Percentiles rank a stretch among this genome's conserved stretches.
These are phyloP conservation scores for Fragaria ananassa DNA, from an alignment of 306 rosid species.

Conservation along the genomic window DNA sequence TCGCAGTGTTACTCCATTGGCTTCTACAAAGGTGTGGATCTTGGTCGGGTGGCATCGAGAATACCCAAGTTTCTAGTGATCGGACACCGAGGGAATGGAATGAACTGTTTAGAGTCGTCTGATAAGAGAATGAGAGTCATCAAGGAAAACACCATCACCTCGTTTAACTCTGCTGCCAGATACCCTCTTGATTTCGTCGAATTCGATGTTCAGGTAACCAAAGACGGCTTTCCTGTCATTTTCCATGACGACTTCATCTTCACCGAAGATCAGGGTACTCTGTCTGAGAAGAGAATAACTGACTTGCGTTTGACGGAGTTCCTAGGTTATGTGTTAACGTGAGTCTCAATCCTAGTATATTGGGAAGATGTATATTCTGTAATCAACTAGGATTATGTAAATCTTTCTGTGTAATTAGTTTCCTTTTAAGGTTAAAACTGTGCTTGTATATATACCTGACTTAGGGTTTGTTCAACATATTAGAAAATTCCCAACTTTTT, in stretches of 20 bases:
- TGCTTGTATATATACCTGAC: too few relatives aligned
- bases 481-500: too few relatives aligned
- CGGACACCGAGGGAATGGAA: slow-evolving; percentile 55
- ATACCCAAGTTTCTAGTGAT: slow-evolving; percentile 41
- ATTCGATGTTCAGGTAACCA: slow-evolving; percentile 62
- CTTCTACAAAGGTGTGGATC: slow-evolving; percentile 42
- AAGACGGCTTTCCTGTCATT: slow-evolving; percentile 46
- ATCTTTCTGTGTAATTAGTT: too few relatives aligned
- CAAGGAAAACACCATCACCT: slow-evolving; percentile 50
- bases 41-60: slow-evolving; percentile 27
- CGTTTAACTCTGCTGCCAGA: slow-evolving; percentile 46
- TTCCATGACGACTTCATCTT: slow-evolving; percentile 53
- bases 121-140: slow-evolving; percentile 44
- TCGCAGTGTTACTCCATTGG: slow-evolving; percentile 20
- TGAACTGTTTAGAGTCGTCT: slow-evolving; percentile 48
- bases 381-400: too few relatives aligned
- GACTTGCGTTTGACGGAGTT: slow-evolving; percentile 43
- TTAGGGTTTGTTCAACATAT: too few relatives aligned
- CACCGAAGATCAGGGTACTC: slow-evolving; percentile 40
- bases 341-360: too few relatives aligned
- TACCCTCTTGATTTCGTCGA: slow-evolving; percentile 50
- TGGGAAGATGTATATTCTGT: too few relatives aligned
- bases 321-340: too few relatives aligned
- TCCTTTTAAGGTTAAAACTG: too few relatives aligned
- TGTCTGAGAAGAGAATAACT: slow-evolving; percentile 48